Evolutionary conservation across 768 basidiomycete genomes (phyloP).

Genomic region (Candolleomyces aberdarensis): DNA sequence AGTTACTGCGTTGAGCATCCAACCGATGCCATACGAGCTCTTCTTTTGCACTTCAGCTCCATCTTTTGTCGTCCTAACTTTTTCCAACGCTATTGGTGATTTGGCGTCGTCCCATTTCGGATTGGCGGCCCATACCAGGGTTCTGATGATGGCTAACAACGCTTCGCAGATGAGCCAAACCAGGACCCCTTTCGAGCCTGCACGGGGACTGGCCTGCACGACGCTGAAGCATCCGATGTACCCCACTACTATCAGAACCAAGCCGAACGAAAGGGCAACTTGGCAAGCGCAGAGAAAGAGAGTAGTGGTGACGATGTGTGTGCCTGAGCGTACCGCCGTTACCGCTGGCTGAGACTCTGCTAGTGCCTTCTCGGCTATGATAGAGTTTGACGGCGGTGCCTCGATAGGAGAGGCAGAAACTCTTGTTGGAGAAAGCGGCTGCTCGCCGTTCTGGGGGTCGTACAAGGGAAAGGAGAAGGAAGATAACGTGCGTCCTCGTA

Average conservation of each 20-base stretch:
- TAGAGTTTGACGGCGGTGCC: too few relatives aligned
- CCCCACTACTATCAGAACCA: background rate
- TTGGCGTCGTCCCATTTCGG: background rate
- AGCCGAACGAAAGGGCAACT: background rate
- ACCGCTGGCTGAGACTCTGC: background rate
- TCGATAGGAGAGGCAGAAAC: too few relatives aligned
- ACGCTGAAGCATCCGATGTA: conserved; percentile 7
- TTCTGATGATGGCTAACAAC: background rate
- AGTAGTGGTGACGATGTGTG: background rate
- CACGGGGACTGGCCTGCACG: background rate
- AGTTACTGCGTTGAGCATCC: background rate
- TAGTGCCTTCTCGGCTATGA: too few relatives aligned
- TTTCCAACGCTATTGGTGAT: background rate
- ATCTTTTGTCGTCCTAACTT: background rate
- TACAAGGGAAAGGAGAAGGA: background rate
- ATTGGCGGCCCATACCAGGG: background rate
- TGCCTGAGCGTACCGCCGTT: background rate
- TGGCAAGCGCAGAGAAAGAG: background rate
- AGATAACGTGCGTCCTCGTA: background rate
- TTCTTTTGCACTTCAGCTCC: background rate
- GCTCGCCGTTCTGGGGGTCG: too few relatives aligned
- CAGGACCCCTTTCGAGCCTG: background rate
- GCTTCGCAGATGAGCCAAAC: background rate
- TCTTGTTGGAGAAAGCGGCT: too few relatives aligned
- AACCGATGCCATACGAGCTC: background rate